phyloP scores from a whole-genome alignment of 2,329 filamentous ascomycete species.

The Diaporthe ampelina region DNA sequence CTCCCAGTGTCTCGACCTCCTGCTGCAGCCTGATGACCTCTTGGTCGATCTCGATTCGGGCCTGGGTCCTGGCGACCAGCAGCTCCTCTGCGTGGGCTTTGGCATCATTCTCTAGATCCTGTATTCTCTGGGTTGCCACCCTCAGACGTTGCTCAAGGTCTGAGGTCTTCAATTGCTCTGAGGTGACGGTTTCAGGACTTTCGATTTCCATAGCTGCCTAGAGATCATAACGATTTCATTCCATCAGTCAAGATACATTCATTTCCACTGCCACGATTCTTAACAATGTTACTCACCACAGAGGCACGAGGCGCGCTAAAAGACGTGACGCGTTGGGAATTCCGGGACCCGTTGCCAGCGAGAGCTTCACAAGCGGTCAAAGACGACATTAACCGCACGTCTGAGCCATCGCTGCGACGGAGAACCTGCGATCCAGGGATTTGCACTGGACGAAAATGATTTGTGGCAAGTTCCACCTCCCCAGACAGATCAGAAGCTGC shows the following conservation, averaged over 20 bases:
- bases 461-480: background rate
- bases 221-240: too few relatives aligned
- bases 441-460: background rate
- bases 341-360: background rate
- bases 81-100: background rate
- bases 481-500: background rate
- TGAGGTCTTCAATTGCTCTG: background rate
- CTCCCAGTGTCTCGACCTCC: background rate
- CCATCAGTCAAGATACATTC: background rate
- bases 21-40: conserved; percentile 20
- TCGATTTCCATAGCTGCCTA: background rate
- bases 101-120: conserved; percentile 1
- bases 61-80: background rate
- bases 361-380: background rate
- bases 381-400: too few relatives aligned
- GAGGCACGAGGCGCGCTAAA: background rate
- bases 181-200: background rate
- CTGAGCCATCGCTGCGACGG: background rate
- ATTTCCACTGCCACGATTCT: background rate
- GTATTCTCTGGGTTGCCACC: background rate
- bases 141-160: conserved; percentile 26
- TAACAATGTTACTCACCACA: background rate
- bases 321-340: background rate
- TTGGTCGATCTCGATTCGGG: conserved; percentile 12
- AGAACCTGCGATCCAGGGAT: background rate